Evolutionary conservation across 73 alveolate genomes (phyloP).

Genomic region (Paramecium sonneborni): DNA sequence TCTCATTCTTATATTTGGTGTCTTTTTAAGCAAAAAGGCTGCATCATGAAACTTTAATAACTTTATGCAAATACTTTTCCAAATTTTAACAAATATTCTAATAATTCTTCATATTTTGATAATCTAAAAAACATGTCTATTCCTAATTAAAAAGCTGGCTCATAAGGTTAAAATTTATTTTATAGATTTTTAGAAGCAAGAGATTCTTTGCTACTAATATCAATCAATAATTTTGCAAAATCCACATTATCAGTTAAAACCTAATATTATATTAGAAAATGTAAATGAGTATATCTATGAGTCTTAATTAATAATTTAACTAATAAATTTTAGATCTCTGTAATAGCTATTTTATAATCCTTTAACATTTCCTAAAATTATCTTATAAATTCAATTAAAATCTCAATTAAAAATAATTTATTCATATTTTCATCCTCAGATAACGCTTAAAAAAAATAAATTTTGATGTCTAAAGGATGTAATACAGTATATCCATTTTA

Average conservation of each 20-base stretch:
- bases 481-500: background rate
- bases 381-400: constrained; percentile 24
- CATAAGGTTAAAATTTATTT: background rate
- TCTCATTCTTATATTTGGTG: constrained; percentile 30
- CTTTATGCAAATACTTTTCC: constrained; percentile 18
- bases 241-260: background rate
- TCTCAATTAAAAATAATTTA: background rate
- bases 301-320: background rate
- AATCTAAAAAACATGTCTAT: constrained; percentile 16
- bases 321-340: background rate
- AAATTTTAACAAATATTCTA: background rate
- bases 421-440: background rate
- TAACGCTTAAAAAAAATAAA: background rate
- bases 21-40: background rate
- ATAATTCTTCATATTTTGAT: background rate
- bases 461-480: background rate
- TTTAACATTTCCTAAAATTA: background rate
- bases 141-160: constrained; percentile 34
- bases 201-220: constrained; percentile 19
- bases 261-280: constrained; percentile 14
- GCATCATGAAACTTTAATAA: constrained; percentile 43
- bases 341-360: background rate
- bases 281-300: background rate
- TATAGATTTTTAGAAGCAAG: background rate
- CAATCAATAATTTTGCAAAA: constrained; percentile 22